Conservation (phyloP, 805 yeast species). For the Candida boidinii region DNA sequence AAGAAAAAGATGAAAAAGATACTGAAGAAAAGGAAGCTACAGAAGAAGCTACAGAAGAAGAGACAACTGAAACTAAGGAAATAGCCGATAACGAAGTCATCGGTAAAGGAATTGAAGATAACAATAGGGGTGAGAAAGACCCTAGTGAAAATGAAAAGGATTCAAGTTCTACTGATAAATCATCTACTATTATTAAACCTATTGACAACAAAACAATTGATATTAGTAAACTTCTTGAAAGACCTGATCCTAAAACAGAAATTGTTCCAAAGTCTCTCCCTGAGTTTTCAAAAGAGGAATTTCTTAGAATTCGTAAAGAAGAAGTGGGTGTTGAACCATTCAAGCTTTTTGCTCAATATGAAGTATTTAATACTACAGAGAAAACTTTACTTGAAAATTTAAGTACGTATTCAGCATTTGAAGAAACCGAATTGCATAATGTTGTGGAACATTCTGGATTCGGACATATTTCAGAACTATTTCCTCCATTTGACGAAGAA, state of each 20-base stretch:
- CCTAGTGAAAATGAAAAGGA: no score
- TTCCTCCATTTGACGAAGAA: conserved; percentile 58
- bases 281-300: conserved; percentile 20
- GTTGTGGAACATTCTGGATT: conserved; percentile 19
- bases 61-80: conserved; percentile 7
- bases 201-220: conserved; percentile 29
- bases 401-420: conserved; percentile 41
- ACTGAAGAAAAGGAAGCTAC: conserved; percentile 5
- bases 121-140: no score
- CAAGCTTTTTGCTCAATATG: conserved; percentile 34
- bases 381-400: conserved; percentile 38
- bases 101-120: no score
- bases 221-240: conserved; percentile 22
- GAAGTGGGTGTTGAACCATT: conserved; percentile 28
- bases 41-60: conserved; percentile 9
- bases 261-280: conserved; percentile 23
- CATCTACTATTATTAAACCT: no score
- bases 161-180: no score
- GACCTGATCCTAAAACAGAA: conserved; percentile 26
- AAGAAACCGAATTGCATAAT: conserved; percentile 23
- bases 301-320: conserved; percentile 1
- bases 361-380: conserved; percentile 36
- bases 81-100: conserved; percentile 7
- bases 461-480: conserved; percentile 57
- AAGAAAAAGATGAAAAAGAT: conserved; percentile 6